These are phyloP conservation scores for Anisogramma anomala DNA, from an alignment of 2,329 filamentous ascomycete genomes.

Conservation along the genomic window DNA sequence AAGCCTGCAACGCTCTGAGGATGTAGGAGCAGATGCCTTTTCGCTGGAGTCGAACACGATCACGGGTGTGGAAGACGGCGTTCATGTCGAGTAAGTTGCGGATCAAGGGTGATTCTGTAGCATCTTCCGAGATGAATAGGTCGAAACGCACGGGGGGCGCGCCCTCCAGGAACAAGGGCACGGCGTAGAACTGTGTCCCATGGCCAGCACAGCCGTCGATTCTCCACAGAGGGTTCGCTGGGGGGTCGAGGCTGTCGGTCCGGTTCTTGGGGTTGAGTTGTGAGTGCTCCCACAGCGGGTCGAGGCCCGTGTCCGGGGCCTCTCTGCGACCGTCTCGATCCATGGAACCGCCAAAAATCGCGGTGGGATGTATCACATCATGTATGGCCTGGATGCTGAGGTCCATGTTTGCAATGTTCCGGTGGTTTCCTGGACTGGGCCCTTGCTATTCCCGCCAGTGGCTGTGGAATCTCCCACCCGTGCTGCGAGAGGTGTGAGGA, in stretches of 20 bases:
- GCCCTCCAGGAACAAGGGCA: slow-evolving; percentile 38
- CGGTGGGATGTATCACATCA: slow-evolving; percentile 47
- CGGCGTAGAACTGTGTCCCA: slow-evolving; percentile 45
- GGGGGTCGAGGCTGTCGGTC: slow-evolving; percentile 42
- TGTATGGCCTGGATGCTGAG: slow-evolving; percentile 40
- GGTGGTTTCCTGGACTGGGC: no score
- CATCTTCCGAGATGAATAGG: slow-evolving; percentile 43
- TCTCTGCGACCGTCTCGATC: background rate
- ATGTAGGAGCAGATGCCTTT: slow-evolving; percentile 44
- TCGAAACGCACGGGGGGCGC: slow-evolving; percentile 44
- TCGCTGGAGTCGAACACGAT: slow-evolving; percentile 33
- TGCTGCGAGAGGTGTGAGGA: no score
- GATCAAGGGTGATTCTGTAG: slow-evolving; percentile 28
- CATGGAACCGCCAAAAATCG: slow-evolving; percentile 17
- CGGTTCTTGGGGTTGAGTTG: slow-evolving; percentile 49
- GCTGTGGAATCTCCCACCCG: no score
- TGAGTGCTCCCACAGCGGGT: slow-evolving; percentile 33
- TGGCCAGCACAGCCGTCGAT: slow-evolving; percentile 47
- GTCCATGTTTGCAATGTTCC: no score
- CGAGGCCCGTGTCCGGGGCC: background rate
- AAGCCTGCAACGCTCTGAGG: slow-evolving; percentile 40
- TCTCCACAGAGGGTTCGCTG: slow-evolving; percentile 38
- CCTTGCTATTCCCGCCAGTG: no score
- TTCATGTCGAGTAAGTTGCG: slow-evolving; percentile 38
- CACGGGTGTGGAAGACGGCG: slow-evolving; percentile 44